Base-by-base conservation (phyloP, 805 yeast genomes). In the Teunomyces stri region DNA sequence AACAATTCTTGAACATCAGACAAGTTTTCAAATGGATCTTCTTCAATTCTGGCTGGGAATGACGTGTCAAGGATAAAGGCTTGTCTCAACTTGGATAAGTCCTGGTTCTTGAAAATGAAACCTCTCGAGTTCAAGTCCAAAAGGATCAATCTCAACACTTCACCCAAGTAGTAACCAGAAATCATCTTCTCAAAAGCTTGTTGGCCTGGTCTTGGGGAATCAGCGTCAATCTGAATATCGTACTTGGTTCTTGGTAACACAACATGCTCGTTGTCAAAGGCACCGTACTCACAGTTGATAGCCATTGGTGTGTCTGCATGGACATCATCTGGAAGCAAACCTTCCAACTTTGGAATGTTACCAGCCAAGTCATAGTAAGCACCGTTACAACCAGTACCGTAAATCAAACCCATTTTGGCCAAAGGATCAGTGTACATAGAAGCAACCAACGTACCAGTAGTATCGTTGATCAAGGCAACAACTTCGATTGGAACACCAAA, bases 321-420 rank as follows among this genome's bases (percentile, higher is more conserved):
- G 56, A 89, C 79, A 62, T 89, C 96, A 37, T 68, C 72, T 27
- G 82, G 78, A 46, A 85, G 66, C 58, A 70, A 72, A 50, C 94
- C 96, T 58, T 81, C 82, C 57, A 92, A 77, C 75, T 92, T 92
- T 53, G 91, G 92, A 58, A 92, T 81, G 59, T 81, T 81, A 44
- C 74, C 68, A 45, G 82, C 84, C 43, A 70, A 70, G 60, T 92
- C 98, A 70, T 84, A 91, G 75, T 91, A 92, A 47, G 97, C 97
- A 67, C 97, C 97, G 68, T 92, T 92, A 72, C 92, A 89, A 57
- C 98, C 98, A 42, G 98, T 92, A 65, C 98, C 99, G 66, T 90
- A 92, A 59, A 92, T 92, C 63, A 89, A 81, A 50, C 99, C 99
- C 92, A 91, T 87, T 70, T 85, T 84, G 54, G 96, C 84, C 58